Evolutionary conservation across 306 rosid species (phyloP), one percentile per base, ranked within the genome.

Genomic region (Delonix regia): DNA sequence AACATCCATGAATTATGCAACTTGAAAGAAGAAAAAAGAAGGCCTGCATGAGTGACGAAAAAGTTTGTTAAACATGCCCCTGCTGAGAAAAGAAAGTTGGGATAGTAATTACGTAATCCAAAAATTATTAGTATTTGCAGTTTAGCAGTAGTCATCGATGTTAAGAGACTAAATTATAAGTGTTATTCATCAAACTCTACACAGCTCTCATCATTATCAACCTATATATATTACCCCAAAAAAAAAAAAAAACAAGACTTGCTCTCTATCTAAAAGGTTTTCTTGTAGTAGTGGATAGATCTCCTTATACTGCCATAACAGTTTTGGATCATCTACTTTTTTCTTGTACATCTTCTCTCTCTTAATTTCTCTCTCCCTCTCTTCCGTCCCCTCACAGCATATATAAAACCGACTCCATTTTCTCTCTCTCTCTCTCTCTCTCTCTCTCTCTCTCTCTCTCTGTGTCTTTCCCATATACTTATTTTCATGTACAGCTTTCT

Each of bases 311-410:
- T 78, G 82, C 80, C 84, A 71, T 67, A 57, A 56, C 84, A 71
- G 84, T 86, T 80, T 78, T 85, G 78, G 83, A 80, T 80, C 51
- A 66, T 81, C 78, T 49, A 57, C 74, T 62, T 79, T 64, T 64
- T 65, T 25, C 60, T 62, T 67, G 69, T 81, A 82, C 74, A 51
- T 66, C 4, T 42, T 68, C 80, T 68, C 81, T 48, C 64, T 60
- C 22, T 41, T 48, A 0, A 0, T 28, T 49, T 48, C 21, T 48
- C 16, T 63, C 78, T 63, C 78, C 22, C 64, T 63, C 39, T 42
- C 36, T 13, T 52, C 12, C 36, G 19, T 52, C 12, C 8, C 22
- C 33, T 6, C 6, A 8, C 12, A 39, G 7, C 22, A 76, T 65
- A 63, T 44, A 80, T 67, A 49, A 28, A 27, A 25, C 11, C 59